These are phyloP conservation scores for Carex cristatella DNA, from an alignment of 176 grass and related monocot genomes.

Conservation along the genomic window DNA sequence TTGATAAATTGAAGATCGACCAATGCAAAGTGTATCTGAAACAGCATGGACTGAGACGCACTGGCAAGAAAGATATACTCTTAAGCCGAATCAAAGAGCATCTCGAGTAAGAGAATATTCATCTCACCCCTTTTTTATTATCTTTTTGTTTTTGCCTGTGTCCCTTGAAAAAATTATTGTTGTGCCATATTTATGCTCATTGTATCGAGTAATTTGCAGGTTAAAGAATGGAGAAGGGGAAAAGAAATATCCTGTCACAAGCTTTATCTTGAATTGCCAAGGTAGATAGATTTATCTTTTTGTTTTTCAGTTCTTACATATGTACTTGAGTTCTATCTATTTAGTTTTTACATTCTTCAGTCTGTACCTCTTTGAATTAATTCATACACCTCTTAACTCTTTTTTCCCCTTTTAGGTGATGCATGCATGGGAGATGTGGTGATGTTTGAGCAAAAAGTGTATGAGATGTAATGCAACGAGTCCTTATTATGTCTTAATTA, in stretches of 20 bases:
- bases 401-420: slow-evolving; percentile 39
- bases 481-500: background rate
- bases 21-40: slow-evolving; percentile 68
- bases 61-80: slow-evolving; percentile 60
- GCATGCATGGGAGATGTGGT: slow-evolving; percentile 69
- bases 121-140: background rate
- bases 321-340: background rate
- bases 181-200: background rate
- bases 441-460: slow-evolving; percentile 71
- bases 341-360: background rate
- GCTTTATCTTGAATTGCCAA: slow-evolving; percentile 66
- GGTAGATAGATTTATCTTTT: slow-evolving; percentile 24
- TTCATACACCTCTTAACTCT: slow-evolving; percentile 5
- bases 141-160: background rate
- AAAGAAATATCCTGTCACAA: slow-evolving; percentile 48
- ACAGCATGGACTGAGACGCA: slow-evolving; percentile 49
- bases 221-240: slow-evolving; percentile 39
- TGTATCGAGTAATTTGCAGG: slow-evolving; percentile 35
- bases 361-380: slow-evolving; percentile 5
- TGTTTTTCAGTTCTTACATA: background rate
- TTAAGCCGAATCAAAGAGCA: slow-evolving; percentile 50
- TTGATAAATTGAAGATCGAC: slow-evolving; percentile 48
- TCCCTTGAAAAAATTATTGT: background rate
- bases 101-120: slow-evolving; percentile 33
- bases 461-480: slow-evolving; percentile 41